Conservation (phyloP, 306 rosid genomes). For the Quercus bicolor region DNA sequence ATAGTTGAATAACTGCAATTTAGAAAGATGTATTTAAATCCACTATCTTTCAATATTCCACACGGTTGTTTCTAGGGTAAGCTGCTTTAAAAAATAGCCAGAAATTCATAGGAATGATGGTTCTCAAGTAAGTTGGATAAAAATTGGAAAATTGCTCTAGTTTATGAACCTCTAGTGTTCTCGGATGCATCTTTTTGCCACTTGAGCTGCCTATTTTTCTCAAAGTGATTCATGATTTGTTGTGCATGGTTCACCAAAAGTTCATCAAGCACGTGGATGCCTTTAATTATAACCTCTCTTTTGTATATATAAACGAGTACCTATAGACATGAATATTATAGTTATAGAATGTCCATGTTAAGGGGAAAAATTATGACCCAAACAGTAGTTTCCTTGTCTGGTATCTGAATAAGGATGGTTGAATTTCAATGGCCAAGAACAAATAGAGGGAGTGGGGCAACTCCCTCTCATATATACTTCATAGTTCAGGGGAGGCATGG, state of each 20-base stretch:
- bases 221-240: neutral
- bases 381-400: neutral
- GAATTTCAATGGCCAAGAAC: neutral
- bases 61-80: neutral
- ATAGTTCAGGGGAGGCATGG: neutral
- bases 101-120: neutral
- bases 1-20: conserved; percentile 80
- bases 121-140: no score
- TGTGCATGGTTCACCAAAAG: neutral
- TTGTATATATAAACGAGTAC: neutral
- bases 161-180: neutral
- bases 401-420: neutral
- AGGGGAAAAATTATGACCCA: neutral
- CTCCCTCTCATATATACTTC: neutral
- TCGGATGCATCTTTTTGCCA: neutral
- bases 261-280: neutral
- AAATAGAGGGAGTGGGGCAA: no score
- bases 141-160: neutral
- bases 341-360: neutral
- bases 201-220: neutral
- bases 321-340: neutral
- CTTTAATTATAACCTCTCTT: neutral
- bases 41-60: neutral
- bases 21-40: conserved; percentile 1
- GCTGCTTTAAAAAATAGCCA: neutral